Evolutionary conservation across 1,284 basidiomycete genomes (phyloP).

Genomic region (Ganoderma resinaceum): DNA sequence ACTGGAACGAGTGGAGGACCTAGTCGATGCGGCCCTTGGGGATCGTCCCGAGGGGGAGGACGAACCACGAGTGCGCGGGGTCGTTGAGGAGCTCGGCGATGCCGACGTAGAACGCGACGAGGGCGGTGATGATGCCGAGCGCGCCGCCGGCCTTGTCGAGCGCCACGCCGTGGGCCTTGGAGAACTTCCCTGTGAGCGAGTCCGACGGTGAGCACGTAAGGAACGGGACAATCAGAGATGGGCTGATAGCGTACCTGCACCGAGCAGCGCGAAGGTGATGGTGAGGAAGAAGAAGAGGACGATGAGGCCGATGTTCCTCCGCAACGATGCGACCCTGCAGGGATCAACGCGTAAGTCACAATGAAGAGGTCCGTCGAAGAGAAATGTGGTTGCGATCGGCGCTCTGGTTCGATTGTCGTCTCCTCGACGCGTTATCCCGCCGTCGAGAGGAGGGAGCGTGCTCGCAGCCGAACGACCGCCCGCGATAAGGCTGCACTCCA

Average conservation of each 20-base stretch:
- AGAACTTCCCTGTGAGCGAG: constrained; percentile 30
- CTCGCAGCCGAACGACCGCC: neutral
- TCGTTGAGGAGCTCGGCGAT: constrained; percentile 62
- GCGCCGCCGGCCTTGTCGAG: constrained; percentile 73
- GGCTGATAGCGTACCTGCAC: constrained; percentile 46
- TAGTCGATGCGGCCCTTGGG: constrained; percentile 37
- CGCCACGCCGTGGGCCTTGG: constrained; percentile 21
- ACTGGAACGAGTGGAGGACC: neutral
- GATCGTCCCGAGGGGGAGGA: constrained; percentile 56
- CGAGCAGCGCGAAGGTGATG: constrained; percentile 67
- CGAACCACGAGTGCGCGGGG: constrained; percentile 56
- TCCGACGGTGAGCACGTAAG: neutral
- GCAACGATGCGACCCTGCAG: constrained; percentile 64
- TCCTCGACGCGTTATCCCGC: neutral
- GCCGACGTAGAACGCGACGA: constrained; percentile 74
- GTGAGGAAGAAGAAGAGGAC: constrained; percentile 79
- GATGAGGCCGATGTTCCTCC: constrained; percentile 71
- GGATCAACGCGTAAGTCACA: neutral
- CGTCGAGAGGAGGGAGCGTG: neutral
- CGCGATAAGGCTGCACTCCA: neutral
- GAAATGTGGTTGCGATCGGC: neutral
- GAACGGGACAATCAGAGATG: neutral
- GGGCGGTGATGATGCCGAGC: constrained; percentile 73
- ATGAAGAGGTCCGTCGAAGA: neutral
- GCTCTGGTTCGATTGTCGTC: neutral